These are phyloP conservation scores for Naganishia albida DNA, from an alignment of 1,284 basidiomycete genomes.

Conservation along the genomic window DNA sequence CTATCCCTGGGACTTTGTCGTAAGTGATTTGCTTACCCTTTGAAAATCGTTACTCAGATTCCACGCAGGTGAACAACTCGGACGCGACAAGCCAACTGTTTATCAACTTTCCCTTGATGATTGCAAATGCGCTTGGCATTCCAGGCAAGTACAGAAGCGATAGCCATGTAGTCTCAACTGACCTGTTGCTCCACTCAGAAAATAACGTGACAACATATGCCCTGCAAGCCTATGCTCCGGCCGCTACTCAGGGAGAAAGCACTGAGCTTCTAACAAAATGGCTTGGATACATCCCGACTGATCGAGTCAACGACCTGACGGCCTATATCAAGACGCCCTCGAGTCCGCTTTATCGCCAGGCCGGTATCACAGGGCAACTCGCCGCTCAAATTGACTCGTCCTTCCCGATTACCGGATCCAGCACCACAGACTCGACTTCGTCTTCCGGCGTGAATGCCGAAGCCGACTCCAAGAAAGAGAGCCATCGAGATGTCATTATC, in stretches of 20 bases:
- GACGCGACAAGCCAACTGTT: constrained; percentile 53
- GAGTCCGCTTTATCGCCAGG: constrained; percentile 53
- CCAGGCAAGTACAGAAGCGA: constrained; percentile 32
- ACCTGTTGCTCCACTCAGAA: constrained; percentile 34
- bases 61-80: constrained; percentile 43
- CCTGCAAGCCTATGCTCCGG: constrained; percentile 53
- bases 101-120: constrained; percentile 49
- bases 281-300: constrained; percentile 52
- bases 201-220: constrained; percentile 49
- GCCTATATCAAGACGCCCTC: constrained; percentile 44
- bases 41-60: not conserved
- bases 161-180: not conserved
- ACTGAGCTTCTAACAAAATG: constrained; percentile 51
- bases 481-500: constrained; percentile 51
- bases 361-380: constrained; percentile 51
- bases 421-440: constrained; percentile 19
- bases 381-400: constrained; percentile 53
- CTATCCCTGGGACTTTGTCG: constrained; percentile 53
- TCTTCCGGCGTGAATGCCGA: constrained; percentile 25
- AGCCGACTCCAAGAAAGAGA: constrained; percentile 30
- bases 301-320: constrained; percentile 48
- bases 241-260: constrained; percentile 45
- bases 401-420: constrained; percentile 48
- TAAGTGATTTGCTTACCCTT: constrained; percentile 26
- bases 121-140: constrained; percentile 48